Evolutionary conservation across 2,329 filamentous ascomycete genomes (phyloP).

Genomic region (Madurella fahalii): DNA sequence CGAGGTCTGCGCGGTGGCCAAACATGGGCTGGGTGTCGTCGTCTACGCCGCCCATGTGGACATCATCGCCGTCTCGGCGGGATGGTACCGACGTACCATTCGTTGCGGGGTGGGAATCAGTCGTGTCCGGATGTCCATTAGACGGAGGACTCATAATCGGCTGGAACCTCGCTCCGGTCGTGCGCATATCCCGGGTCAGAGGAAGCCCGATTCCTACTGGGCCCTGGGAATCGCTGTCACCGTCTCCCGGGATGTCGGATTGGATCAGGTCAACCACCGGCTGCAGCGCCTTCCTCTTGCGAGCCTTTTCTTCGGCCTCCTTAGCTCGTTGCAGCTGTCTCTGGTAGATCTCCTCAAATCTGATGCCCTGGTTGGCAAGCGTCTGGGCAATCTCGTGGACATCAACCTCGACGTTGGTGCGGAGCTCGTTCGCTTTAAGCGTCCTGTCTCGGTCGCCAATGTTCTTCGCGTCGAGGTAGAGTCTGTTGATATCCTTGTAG

Average conservation of each 20-base stretch:
- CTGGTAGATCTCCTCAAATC: conserved; percentile 79
- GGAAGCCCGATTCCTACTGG: conserved; percentile 61
- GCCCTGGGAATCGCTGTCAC: conserved; percentile 52
- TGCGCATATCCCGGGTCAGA: conserved; percentile 52
- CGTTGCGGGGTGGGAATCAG: conserved; percentile 41
- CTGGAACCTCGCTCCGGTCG: conserved; percentile 51
- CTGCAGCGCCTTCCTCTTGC: conserved; percentile 60
- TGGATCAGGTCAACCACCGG: conserved; percentile 47
- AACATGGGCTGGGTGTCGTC: conserved; percentile 45
- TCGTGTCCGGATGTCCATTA: conserved; percentile 50
- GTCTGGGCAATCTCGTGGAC: conserved; percentile 65
- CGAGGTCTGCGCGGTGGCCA: conserved; percentile 31
- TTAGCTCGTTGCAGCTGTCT: conserved; percentile 64
- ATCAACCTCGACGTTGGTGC: conserved; percentile 92
- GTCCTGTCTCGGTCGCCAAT: conserved; percentile 78
- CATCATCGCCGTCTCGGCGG: conserved; percentile 50
- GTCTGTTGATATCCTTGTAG: conserved; percentile 75
- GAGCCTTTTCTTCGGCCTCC: conserved; percentile 55
- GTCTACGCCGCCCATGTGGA: conserved; percentile 58
- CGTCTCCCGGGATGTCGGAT: conserved; percentile 47
- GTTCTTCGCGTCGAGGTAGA: conserved; percentile 80
- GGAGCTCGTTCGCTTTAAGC: conserved; percentile 84
- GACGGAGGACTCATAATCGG: conserved; percentile 54
- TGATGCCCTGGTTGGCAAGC: conserved; percentile 56
- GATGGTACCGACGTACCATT: conserved; percentile 55